A percentile compares a stretch with the other conserved stretches of the same genome.
Evolutionary conservation across 2,329 filamentous ascomycete genomes (phyloP).

Genomic region (Gnomoniopsis smithogilvyi): DNA sequence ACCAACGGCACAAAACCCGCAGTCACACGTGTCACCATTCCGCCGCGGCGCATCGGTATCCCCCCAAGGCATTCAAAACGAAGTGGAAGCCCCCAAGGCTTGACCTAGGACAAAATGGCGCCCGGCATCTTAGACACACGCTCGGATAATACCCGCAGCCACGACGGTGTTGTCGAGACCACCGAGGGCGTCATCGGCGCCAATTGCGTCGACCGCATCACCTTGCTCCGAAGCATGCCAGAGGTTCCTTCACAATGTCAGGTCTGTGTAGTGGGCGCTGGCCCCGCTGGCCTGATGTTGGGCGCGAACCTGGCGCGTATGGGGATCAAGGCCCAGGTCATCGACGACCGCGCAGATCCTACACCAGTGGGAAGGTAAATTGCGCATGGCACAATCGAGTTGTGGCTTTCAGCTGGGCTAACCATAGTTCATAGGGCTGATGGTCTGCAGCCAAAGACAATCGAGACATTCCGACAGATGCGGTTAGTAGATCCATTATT

Average conservation of each 20-base stretch:
- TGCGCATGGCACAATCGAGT: background rate
- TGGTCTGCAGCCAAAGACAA: conserved; percentile 73
- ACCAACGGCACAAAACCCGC: background rate
- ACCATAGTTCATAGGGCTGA: conserved; percentile 50
- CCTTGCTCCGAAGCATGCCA: conserved; percentile 46
- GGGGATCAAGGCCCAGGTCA: conserved; percentile 52
- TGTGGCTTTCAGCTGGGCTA: conserved; percentile 10
- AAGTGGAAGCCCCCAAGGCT: background rate
- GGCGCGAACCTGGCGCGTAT: conserved; percentile 53
- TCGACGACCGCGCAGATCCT: conserved; percentile 56
- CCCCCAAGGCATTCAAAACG: background rate
- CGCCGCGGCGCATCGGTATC: background rate
- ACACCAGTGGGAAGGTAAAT: conserved; percentile 42
- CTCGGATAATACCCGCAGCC: conserved; percentile 16
- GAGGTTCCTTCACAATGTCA: conserved; percentile 43
- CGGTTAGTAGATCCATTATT: conserved; percentile 67
- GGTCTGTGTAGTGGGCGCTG: conserved; percentile 48
- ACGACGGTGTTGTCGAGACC: conserved; percentile 16
- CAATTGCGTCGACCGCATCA: conserved; percentile 41
- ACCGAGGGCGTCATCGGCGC: conserved; percentile 20
- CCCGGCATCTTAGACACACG: conserved; percentile 14
- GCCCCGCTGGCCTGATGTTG: conserved; percentile 49
- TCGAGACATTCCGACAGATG: conserved; percentile 73
- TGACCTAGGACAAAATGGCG: conserved; percentile 9
- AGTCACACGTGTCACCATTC: background rate